phyloP scores from a whole-genome alignment of 139 green algal genomes.

The Raphidocelis subcapitata region DNA sequence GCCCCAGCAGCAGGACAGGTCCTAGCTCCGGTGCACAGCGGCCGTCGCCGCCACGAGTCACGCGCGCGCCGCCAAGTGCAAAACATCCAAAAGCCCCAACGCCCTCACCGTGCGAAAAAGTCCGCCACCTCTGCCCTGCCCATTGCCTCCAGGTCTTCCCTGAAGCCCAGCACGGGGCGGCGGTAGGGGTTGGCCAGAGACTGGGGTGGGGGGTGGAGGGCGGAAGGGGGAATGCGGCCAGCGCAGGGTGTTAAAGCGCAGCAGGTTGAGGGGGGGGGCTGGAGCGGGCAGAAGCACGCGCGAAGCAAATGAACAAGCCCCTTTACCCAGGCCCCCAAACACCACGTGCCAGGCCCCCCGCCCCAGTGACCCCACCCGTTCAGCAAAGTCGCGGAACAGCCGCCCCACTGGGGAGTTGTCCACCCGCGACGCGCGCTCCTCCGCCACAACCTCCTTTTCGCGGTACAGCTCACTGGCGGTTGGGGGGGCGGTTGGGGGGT shows the following conservation, averaged over 20 bases:
- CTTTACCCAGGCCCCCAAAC: too few species aligned
- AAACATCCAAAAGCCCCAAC: not conserved
- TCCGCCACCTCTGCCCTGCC: slow-evolving; percentile 61
- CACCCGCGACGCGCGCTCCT: slow-evolving; percentile 81
- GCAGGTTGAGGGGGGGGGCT: not conserved
- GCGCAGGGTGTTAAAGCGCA: not conserved
- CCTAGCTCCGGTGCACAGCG: too few species aligned
- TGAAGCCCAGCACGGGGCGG: slow-evolving; percentile 80
- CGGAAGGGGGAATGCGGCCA: not conserved
- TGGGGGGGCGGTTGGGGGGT: not conserved
- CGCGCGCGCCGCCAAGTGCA: too few species aligned
- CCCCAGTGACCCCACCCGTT: not conserved
- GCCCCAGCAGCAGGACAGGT: too few species aligned
- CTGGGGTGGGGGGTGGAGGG: slow-evolving; percentile 11
- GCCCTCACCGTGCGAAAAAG: slow-evolving; percentile 36
- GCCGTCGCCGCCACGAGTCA: too few species aligned
- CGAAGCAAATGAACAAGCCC: too few species aligned
- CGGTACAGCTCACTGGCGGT: slow-evolving; percentile 71
- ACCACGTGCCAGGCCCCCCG: not conserved
- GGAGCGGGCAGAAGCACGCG: not conserved
- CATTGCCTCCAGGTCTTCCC: slow-evolving; percentile 57
- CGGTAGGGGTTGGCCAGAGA: slow-evolving; percentile 72
- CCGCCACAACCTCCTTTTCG: slow-evolving; percentile 84
- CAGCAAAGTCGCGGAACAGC: slow-evolving; percentile 2
- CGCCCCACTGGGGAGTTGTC: slow-evolving; percentile 57